Conservation (phyloP, 345 rosid genomes). For the Firmiana major region DNA sequence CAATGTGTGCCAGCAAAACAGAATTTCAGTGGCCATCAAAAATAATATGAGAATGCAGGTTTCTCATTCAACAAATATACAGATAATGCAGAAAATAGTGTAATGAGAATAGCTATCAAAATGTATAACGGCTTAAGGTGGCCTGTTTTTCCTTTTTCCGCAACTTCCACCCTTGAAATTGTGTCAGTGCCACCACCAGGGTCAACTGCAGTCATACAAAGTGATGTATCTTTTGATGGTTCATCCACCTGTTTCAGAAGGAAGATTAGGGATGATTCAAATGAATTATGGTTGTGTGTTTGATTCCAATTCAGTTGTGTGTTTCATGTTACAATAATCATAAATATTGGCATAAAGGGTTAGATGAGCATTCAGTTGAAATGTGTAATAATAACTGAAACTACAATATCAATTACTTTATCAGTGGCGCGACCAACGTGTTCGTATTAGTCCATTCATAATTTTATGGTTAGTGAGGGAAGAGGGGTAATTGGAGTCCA, state of each 20-base stretch:
- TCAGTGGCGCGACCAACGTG: too few species aligned
- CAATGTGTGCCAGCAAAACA: slow-evolving; percentile 10
- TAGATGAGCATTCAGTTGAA: neutral
- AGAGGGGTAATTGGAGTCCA: neutral
- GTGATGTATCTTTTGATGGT: slow-evolving; percentile 8
- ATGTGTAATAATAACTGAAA: neutral
- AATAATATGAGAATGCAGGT: slow-evolving; percentile 4
- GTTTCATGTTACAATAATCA: neutral
- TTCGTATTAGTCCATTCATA: neutral
- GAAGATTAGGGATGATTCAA: neutral
- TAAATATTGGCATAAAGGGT: neutral
- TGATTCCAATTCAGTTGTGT: too few species aligned
- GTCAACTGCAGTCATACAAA: neutral
- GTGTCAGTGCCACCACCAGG: neutral
- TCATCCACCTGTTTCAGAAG: slow-evolving; percentile 34
- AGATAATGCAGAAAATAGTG: slow-evolving; percentile 16
- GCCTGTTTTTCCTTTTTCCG: neutral
- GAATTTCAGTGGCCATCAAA: slow-evolving; percentile 10
- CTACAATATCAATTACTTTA: too few species aligned
- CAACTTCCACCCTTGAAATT: slow-evolving; percentile 4
- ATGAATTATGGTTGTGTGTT: neutral
- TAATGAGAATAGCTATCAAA: slow-evolving; percentile 22
- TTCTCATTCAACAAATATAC: slow-evolving; percentile 17
- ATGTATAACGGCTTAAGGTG: neutral
- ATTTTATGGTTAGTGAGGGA: neutral